phyloP scores from a whole-genome alignment of 140 eudicot genomes.

The Anethum foeniculum region DNA sequence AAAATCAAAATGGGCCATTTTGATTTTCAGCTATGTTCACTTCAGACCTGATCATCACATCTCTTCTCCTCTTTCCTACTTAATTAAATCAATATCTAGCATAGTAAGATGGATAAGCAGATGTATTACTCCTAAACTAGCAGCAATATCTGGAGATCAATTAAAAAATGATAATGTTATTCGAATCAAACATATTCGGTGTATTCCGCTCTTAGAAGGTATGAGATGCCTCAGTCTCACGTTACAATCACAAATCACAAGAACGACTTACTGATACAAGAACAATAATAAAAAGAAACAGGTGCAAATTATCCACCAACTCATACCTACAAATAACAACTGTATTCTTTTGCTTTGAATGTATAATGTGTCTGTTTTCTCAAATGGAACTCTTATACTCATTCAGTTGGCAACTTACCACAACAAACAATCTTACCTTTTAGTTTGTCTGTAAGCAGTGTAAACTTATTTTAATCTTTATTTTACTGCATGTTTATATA shows the following conservation, averaged over 20 bases:
- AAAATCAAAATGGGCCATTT: neutral
- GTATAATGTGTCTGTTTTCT: neutral
- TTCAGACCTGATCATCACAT: neutral
- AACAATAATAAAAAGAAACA: neutral
- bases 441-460: neutral
- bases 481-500: neutral
- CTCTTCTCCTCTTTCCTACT: neutral
- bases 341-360: neutral
- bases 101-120: too few species aligned
- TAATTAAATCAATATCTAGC: too few species aligned
- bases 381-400: neutral
- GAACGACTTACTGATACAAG: neutral
- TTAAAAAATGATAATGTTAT: too few species aligned
- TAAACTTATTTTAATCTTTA: neutral
- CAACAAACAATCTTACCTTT: neutral
- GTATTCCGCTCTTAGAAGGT: neutral
- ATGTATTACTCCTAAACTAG: neutral
- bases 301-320: neutral
- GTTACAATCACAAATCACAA: too few species aligned
- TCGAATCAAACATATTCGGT: neutral
- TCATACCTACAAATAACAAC: neutral
- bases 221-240: too few species aligned
- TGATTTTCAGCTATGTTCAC: neutral
- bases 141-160: neutral
- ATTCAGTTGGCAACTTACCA: constrained; percentile 2